Percentiles rank a stretch among this genome's conserved stretches.
phyloP scores from a whole-genome alignment of 2,329 filamentous ascomycete species.

The Dactylellina cionopaga region DNA sequence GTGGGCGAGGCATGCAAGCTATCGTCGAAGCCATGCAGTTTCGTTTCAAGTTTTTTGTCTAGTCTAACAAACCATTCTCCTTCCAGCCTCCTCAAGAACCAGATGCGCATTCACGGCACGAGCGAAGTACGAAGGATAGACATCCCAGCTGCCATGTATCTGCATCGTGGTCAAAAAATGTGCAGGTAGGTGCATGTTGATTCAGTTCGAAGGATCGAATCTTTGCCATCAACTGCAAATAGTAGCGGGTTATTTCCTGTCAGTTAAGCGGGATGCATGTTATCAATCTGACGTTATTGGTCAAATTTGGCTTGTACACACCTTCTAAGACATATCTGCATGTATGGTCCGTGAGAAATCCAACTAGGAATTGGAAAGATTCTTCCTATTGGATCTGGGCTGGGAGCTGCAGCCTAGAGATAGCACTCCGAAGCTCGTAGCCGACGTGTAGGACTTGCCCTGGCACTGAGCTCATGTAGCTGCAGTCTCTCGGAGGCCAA shows the following conservation, averaged over 20 bases:
- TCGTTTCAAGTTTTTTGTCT: no score
- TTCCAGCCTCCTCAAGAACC: no score
- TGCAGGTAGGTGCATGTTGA: no score
- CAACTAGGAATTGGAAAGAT: slow-evolving; percentile 10
- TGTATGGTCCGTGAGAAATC: slow-evolving; percentile 11
- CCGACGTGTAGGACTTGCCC: slow-evolving; percentile 1
- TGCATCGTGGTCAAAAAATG: slow-evolving; percentile 26
- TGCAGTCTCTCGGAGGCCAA: slow-evolving; percentile 1
- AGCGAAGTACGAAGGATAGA: slow-evolving; percentile 7
- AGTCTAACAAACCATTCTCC: no score
- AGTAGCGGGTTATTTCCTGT: slow-evolving; percentile 6
- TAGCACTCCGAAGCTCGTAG: not conserved
- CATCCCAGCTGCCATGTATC: slow-evolving; percentile 13
- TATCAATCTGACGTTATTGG: slow-evolving; percentile 31
- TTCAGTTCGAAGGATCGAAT: slow-evolving; percentile 13
- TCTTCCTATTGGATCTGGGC: slow-evolving; percentile 33
- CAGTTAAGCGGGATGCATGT: slow-evolving; percentile 36
- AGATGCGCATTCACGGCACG: no score
- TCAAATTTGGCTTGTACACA: not conserved
- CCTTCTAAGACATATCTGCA: slow-evolving; percentile 43
- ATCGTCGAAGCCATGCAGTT: no score
- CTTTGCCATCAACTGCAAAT: no score
- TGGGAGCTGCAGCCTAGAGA: slow-evolving; percentile 27
- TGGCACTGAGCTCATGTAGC: slow-evolving; percentile 5
- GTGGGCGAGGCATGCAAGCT: no score